A percentile compares a stretch with the other conserved stretches of the same genome.
phyloP scores from a whole-genome alignment of 139 green algal species.

The Protoeuglena noctilucae region DNA sequence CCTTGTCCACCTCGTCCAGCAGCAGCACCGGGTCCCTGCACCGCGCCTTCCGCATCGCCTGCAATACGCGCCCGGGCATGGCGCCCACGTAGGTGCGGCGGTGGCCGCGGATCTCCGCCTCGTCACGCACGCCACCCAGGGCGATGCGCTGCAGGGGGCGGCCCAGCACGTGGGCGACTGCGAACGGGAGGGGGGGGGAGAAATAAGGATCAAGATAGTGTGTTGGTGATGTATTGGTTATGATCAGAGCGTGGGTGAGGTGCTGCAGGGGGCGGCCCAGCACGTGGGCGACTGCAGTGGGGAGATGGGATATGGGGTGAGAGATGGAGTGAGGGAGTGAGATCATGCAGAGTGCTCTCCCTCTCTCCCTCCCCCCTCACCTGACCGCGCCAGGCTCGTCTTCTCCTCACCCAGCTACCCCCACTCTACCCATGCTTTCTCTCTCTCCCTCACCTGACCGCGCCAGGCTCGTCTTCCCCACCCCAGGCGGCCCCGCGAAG shows the following conservation, averaged over 20 bases:
- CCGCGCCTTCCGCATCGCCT: slow-evolving; percentile 77
- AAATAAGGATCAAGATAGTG: no score
- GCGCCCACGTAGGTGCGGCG: slow-evolving; percentile 94
- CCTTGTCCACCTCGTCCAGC: slow-evolving; percentile 97
- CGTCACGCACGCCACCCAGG: slow-evolving; percentile 81
- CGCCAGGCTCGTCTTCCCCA: slow-evolving; percentile 88
- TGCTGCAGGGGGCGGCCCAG: slow-evolving; percentile 25
- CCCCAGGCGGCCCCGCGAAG: slow-evolving; percentile 77
- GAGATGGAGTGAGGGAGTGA: no score
- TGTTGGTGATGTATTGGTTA: no score
- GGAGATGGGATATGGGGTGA: no score
- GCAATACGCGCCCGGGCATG: slow-evolving; percentile 96
- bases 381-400: slow-evolving; percentile 74
- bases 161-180: slow-evolving; percentile 44
- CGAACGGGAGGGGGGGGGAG: no score
- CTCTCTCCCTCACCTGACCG: no score
- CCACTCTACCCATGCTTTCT: no score
- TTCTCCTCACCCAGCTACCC: slow-evolving; percentile 89
- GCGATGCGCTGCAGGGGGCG: slow-evolving; percentile 48
- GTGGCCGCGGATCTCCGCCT: slow-evolving; percentile 92
- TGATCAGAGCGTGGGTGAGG: slow-evolving; percentile 77
- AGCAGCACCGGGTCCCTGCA: slow-evolving; percentile 84
- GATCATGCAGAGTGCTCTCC: no score
- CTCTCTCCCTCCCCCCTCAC: no score
- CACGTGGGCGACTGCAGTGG: slow-evolving; percentile 58